Conservation (phyloP, 768 basidiomycete genomes). For the Filobasidium floriforme region DNA sequence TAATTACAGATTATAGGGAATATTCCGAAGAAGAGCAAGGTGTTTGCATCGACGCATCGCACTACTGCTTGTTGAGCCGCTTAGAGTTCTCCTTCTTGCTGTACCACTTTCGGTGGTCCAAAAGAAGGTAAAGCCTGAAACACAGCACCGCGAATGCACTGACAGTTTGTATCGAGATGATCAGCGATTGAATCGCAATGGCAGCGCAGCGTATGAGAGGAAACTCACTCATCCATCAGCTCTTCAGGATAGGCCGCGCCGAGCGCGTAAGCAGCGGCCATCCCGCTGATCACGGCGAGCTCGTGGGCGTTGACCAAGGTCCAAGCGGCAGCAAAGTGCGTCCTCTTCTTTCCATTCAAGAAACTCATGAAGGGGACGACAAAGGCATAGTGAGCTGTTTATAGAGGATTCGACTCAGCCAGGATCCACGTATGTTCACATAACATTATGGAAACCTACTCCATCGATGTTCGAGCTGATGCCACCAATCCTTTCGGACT, state of each 20-base stretch:
- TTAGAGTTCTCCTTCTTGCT: conserved; percentile 18
- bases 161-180: neutral
- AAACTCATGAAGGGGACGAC: conserved; percentile 46
- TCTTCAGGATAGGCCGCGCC: conserved; percentile 47
- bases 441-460: no score
- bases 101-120: conserved; percentile 40
- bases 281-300: conserved; percentile 42
- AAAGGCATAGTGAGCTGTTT: conserved; percentile 37
- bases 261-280: conserved; percentile 47
- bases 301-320: conserved; percentile 48
- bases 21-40: no score
- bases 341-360: conserved; percentile 43
- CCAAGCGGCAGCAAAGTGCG: conserved; percentile 46
- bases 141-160: conserved; percentile 42
- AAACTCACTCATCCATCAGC: conserved; percentile 40
- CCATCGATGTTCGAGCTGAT: conserved; percentile 35
- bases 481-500: conserved; percentile 47
- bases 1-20: no score
- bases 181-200: neutral
- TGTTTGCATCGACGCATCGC: no score
- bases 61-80: conserved; percentile 2
- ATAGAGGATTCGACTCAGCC: no score
- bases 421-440: no score
- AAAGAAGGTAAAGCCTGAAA: conserved; percentile 43
- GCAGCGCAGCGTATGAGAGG: no score